A percentile compares a stretch with the other conserved stretches of the same genome.
These are phyloP conservation scores for Arctium minus DNA, from an alignment of 129 eudicot genomes.

Conservation along the genomic window DNA sequence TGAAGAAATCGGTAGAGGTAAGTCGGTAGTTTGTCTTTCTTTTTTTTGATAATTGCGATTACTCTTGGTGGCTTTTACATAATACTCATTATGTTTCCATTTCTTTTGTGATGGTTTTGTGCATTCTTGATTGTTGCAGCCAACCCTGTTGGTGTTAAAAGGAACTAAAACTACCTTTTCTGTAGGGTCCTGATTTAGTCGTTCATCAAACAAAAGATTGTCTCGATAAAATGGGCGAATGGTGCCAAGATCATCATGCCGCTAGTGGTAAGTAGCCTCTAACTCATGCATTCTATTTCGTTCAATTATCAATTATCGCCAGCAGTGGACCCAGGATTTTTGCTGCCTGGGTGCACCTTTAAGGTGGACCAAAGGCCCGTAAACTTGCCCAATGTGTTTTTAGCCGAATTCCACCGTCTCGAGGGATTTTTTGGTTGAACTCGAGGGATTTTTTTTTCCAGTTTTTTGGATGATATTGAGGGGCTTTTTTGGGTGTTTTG, in stretches of 20 bases:
- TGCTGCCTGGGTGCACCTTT: too few relatives aligned
- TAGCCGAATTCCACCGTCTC: too few relatives aligned
- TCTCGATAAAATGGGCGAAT: constrained; percentile 67
- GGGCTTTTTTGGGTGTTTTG: too few relatives aligned
- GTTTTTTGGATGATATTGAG: too few relatives aligned
- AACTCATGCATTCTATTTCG: neutral
- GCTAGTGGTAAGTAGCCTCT: constrained; percentile 55
- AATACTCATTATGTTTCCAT: neutral
- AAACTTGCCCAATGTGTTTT: too few relatives aligned
- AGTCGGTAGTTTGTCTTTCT: neutral
- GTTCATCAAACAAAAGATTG: constrained; percentile 75
- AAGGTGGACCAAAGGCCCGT: too few relatives aligned
- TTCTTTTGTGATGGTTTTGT: too few relatives aligned
- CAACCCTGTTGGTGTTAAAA: too few relatives aligned
- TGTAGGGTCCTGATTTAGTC: constrained; percentile 89
- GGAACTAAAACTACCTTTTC: neutral
- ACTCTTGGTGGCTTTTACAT: neutral
- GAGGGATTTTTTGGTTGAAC: too few relatives aligned
- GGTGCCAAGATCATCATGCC: constrained; percentile 76
- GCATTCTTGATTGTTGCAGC: too few relatives aligned
- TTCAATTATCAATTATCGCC: neutral
- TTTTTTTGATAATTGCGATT: neutral
- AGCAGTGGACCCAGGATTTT: too few relatives aligned
- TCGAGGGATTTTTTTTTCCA: too few relatives aligned
- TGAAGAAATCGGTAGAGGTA: constrained; percentile 69